A percentile compares a stretch with the other conserved stretches of the same genome.
Conservation (phyloP, 306 rosid species). For the Trifolium dubium region DNA sequence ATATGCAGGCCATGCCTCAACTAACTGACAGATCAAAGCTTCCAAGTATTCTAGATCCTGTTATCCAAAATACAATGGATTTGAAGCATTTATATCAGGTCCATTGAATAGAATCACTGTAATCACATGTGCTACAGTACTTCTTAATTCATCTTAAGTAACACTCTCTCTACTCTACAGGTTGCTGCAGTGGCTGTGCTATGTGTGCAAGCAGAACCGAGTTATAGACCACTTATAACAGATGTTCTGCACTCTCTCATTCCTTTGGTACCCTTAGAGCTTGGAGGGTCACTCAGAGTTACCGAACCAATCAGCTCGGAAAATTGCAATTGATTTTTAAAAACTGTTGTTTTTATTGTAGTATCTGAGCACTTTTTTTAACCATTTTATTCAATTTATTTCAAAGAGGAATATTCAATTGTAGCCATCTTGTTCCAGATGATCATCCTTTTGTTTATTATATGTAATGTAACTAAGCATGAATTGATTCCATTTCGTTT, state of each 20-base stretch:
- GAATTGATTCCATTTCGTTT: neutral
- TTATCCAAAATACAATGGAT: constrained; percentile 83
- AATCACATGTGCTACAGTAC: constrained; percentile 26
- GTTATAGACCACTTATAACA: constrained; percentile 86
- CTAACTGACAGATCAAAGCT: constrained; percentile 86
- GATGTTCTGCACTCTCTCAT: constrained; percentile 93
- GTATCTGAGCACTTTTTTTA: constrained; percentile 16
- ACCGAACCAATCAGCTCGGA: constrained; percentile 50
- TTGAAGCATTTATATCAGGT: constrained; percentile 95
- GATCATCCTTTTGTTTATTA: neutral
- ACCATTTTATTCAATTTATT: neutral
- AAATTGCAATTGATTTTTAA: constrained; percentile 37
- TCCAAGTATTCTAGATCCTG: constrained; percentile 77
- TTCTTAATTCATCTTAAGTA: constrained; percentile 15
- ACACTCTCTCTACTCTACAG: constrained; percentile 58
- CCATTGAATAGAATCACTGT: constrained; percentile 27
- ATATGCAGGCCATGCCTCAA: constrained; percentile 90
- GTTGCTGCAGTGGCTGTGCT: constrained; percentile 96
- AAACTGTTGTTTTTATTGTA: neutral
- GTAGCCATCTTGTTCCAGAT: constrained; percentile 14
- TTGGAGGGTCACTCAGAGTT: constrained; percentile 82
- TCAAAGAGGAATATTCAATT: constrained; percentile 29
- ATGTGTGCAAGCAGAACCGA: constrained; percentile 90
- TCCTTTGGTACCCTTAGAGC: constrained; percentile 80
- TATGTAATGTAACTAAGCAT: constrained; percentile 20